A percentile compares a stretch with the other conserved stretches of the same genome.
These are phyloP conservation scores for Carex arenaria DNA, from an alignment of 202 grass and related monocot species.

Conservation along the genomic window DNA sequence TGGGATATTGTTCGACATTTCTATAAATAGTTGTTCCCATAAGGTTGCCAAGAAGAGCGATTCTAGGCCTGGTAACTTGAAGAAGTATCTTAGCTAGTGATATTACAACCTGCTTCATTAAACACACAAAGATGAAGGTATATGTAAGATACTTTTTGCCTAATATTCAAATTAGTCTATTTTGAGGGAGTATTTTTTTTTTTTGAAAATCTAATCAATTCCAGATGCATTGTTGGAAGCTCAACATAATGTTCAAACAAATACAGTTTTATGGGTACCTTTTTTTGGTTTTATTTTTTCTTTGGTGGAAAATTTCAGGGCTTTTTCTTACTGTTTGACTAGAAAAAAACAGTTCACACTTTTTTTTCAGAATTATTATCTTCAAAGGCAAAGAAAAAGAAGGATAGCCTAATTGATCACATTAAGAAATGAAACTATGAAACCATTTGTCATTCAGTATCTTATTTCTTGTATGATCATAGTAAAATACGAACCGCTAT, in stretches of 20 bases:
- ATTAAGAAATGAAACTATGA: not conserved
- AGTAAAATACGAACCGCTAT: constrained; percentile 44
- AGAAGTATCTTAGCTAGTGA: constrained; percentile 87
- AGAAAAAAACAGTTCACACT: not conserved
- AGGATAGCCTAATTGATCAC: not conserved
- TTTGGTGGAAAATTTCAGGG: not conserved
- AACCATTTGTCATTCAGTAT: not conserved
- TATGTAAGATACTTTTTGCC: not conserved
- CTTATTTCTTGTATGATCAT: not conserved
- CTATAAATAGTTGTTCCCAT: constrained; percentile 63
- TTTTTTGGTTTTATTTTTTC: not conserved
- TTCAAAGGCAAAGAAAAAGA: not conserved
- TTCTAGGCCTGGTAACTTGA: constrained; percentile 89
- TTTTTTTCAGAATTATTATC: not conserved
- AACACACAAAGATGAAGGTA: not conserved
- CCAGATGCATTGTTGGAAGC: not conserved
- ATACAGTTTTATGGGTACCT: not conserved
- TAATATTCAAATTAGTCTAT: constrained; percentile 34
- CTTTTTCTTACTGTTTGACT: not conserved
- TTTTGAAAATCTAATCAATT: not conserved
- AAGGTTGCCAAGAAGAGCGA: constrained; percentile 75
- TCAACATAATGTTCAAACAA: not conserved
- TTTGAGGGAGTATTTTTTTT: constrained; percentile 11
- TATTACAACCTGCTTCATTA: constrained; percentile 45
- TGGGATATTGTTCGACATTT: constrained; percentile 82